A percentile compares a stretch with the other conserved stretches of the same genome.
phyloP scores from a whole-genome alignment of 140 eudicot species.

The Oenanthe javanica region DNA sequence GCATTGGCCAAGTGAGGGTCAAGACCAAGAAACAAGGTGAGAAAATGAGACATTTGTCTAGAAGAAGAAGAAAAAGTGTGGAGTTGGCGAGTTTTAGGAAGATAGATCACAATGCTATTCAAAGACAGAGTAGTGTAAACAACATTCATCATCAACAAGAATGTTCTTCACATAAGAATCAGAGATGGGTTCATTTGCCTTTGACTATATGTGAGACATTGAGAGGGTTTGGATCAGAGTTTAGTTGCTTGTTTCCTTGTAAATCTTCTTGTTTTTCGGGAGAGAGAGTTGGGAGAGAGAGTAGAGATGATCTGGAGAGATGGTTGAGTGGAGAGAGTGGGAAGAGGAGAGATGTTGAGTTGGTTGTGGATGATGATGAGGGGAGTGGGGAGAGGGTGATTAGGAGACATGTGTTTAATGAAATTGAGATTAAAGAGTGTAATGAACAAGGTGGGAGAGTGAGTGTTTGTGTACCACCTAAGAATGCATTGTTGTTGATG shows the following conservation, averaged over 20 bases:
- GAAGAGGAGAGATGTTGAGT: slow-evolving; percentile 20
- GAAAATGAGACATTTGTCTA: slow-evolving; percentile 31
- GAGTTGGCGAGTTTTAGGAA: slow-evolving; percentile 45
- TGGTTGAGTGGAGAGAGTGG: slow-evolving; percentile 64
- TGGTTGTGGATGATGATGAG: slow-evolving; percentile 67
- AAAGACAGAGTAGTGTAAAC: slow-evolving; percentile 9
- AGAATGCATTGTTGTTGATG: slow-evolving; percentile 84
- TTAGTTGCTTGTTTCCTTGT: slow-evolving; percentile 80
- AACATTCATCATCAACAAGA: slow-evolving; percentile 8
- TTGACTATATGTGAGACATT: slow-evolving; percentile 74
- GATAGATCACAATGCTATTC: slow-evolving; percentile 22
- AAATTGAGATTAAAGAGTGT: slow-evolving; percentile 54
- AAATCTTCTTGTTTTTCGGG: slow-evolving; percentile 58
- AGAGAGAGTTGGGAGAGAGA: slow-evolving; percentile 20
- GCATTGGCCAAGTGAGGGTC: slow-evolving; percentile 63
- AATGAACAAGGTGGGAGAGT: slow-evolving; percentile 40
- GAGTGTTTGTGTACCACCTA: slow-evolving; percentile 81
- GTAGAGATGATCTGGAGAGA: slow-evolving; percentile 29
- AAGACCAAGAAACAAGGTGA: slow-evolving; percentile 37
- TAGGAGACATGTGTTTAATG: slow-evolving; percentile 88
- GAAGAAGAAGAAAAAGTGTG: slow-evolving; percentile 23
- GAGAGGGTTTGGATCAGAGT: slow-evolving; percentile 37
- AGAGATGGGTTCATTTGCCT: slow-evolving; percentile 84
- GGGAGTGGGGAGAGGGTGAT: slow-evolving; percentile 20
- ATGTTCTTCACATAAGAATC: slow-evolving; percentile 27